Conservation (phyloP, 2,329 filamentous ascomycete genomes). For the Venturia effusa region DNA sequence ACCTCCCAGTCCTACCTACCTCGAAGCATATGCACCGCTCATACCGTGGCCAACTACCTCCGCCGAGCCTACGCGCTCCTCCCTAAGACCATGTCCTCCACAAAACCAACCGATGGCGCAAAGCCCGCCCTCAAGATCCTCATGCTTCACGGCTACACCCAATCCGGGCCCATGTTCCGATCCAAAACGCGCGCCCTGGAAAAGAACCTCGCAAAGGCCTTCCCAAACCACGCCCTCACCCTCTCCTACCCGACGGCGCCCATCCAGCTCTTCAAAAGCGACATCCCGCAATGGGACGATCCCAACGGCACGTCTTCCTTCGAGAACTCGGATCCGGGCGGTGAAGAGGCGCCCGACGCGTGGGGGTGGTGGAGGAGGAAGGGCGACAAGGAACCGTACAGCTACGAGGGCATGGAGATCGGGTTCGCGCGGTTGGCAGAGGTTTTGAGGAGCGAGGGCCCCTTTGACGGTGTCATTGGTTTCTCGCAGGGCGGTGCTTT, state of each 20-base stretch:
- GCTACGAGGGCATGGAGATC: conserved; percentile 58
- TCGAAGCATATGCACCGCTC: neutral
- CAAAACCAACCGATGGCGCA: conserved; percentile 19
- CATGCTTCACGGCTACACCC: conserved; percentile 65
- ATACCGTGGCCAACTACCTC: conserved; percentile 3
- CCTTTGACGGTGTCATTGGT: conserved; percentile 68
- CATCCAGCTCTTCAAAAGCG: conserved; percentile 30
- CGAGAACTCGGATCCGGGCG: conserved; percentile 22
- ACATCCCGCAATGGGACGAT: conserved; percentile 52
- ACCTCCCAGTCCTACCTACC: neutral
- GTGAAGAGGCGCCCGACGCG: conserved; percentile 49
- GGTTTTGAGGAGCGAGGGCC: conserved; percentile 50
- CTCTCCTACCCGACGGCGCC: conserved; percentile 38
- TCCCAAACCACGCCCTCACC: conserved; percentile 42
- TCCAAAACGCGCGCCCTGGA: conserved; percentile 80
- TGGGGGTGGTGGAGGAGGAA: conserved; percentile 78
- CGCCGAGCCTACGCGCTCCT: conserved; percentile 7
- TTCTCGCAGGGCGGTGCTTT: conserved; percentile 73
- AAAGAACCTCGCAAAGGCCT: conserved; percentile 66
- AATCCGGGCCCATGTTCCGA: conserved; percentile 76
- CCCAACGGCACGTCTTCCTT: conserved; percentile 15
- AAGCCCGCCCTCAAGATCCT: conserved; percentile 32
- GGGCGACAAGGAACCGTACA: conserved; percentile 43
- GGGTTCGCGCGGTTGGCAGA: conserved; percentile 55
- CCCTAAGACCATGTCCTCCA: neutral